phyloP scores from a whole-genome alignment of 805 yeast genomes.

The Millerago galiae region DNA sequence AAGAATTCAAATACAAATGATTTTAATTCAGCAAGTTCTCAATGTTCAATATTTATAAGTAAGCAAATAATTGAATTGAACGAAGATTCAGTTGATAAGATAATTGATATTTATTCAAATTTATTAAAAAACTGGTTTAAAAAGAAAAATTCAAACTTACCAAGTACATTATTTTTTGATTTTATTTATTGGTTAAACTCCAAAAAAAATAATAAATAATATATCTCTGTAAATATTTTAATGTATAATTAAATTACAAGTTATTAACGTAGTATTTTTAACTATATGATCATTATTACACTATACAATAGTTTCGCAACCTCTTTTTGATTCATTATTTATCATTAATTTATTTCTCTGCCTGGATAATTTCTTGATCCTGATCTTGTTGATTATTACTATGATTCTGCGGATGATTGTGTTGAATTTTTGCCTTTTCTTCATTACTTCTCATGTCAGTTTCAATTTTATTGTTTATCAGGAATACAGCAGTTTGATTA shows the following conservation, averaged over 20 bases:
- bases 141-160: constrained; percentile 38
- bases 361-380: neutral
- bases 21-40: constrained; percentile 42
- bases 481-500: constrained; percentile 64
- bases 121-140: constrained; percentile 58
- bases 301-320: too few species aligned
- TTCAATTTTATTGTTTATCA: constrained; percentile 64
- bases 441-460: constrained; percentile 51
- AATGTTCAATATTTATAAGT: constrained; percentile 58
- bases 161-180: constrained; percentile 61
- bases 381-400: neutral
- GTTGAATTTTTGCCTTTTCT: constrained; percentile 6
- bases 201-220: constrained; percentile 21
- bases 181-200: constrained; percentile 72
- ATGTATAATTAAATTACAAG: too few species aligned
- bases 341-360: neutral
- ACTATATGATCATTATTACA: neutral
- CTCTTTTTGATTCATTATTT: too few species aligned
- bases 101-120: constrained; percentile 50
- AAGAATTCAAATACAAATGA: constrained; percentile 29
- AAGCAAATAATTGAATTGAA: constrained; percentile 42
- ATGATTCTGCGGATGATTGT: neutral
- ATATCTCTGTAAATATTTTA: neutral
- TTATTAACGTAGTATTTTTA: neutral
- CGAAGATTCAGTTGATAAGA: constrained; percentile 28